Conservation (phyloP, 768 basidiomycete genomes). For the Trametopsis cervina region DNA sequence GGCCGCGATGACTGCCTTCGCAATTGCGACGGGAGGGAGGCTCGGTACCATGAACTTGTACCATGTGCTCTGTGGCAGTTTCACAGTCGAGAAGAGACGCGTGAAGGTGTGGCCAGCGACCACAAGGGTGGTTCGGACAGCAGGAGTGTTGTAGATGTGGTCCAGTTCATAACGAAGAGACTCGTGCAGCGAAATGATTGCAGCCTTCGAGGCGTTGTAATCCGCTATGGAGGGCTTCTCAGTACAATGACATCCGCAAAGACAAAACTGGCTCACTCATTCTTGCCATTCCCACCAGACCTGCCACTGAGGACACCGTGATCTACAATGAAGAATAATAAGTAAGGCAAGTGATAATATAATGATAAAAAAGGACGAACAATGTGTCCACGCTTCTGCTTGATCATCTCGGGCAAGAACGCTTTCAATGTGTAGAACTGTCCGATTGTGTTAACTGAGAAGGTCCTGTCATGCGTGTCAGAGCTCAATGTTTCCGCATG, state of each 20-base stretch:
- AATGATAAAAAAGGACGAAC: slow-evolving; percentile 37
- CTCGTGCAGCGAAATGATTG: slow-evolving; percentile 74
- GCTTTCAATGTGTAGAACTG: slow-evolving; percentile 93
- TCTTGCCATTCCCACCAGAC: slow-evolving; percentile 63
- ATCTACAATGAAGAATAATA: slow-evolving; percentile 38
- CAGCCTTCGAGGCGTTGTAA: slow-evolving; percentile 91
- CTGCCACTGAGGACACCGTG: slow-evolving; percentile 70
- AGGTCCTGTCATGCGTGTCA: too few relatives aligned
- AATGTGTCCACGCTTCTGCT: slow-evolving; percentile 74
- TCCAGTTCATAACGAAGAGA: slow-evolving; percentile 86
- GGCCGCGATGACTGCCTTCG: slow-evolving; percentile 75
- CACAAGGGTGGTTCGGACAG: slow-evolving; percentile 84
- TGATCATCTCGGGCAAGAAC: slow-evolving; percentile 86
- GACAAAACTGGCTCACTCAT: slow-evolving; percentile 48
- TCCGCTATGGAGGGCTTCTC: slow-evolving; percentile 45
- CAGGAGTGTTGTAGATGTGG: slow-evolving; percentile 63
- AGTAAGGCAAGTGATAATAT: background rate
- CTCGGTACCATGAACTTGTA: slow-evolving; percentile 75
- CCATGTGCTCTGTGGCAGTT: slow-evolving; percentile 40
- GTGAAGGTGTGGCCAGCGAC: slow-evolving; percentile 78
- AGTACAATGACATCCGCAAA: background rate
- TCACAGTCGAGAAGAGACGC: slow-evolving; percentile 61
- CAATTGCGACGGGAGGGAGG: slow-evolving; percentile 63
- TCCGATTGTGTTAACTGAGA: slow-evolving; percentile 79
- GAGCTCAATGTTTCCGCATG: too few relatives aligned